Percentiles rank a stretch among this genome's conserved stretches.
Conservation (phyloP, 805 yeast genomes). For the Wickerhamomyces hampshirensis region DNA sequence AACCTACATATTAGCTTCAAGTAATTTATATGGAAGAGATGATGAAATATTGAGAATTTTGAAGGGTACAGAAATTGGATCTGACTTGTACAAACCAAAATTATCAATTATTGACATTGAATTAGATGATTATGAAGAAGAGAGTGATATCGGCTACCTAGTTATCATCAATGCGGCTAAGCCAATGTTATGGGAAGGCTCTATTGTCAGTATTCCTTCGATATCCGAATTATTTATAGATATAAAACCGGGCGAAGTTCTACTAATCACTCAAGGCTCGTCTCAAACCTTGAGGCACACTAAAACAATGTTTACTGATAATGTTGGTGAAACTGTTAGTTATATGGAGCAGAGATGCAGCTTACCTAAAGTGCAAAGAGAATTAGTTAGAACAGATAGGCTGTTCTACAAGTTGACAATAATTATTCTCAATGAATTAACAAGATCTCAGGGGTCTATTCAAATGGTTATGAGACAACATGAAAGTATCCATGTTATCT, state of each 20-base stretch:
- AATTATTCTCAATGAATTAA: constrained; percentile 56
- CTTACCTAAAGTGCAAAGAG: constrained; percentile 65
- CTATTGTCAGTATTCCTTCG: constrained; percentile 48
- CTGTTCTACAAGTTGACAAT: constrained; percentile 64
- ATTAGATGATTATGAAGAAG: constrained; percentile 24
- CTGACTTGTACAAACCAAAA: constrained; percentile 34
- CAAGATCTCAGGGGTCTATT: constrained; percentile 44
- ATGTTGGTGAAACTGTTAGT: constrained; percentile 50
- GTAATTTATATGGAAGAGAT: constrained; percentile 34
- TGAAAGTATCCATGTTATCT: constrained; percentile 70
- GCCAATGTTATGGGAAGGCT: constrained; percentile 90
- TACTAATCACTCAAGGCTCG: constrained; percentile 70
- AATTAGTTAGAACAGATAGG: constrained; percentile 60
- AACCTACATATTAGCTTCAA: constrained; percentile 72
- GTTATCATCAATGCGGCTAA: constrained; percentile 73
- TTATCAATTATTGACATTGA: constrained; percentile 16
- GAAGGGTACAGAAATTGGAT: constrained; percentile 47
- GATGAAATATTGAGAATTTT: constrained; percentile 40
- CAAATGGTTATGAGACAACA: constrained; percentile 62
- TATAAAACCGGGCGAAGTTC: constrained; percentile 61
- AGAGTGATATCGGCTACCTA: constrained; percentile 49
- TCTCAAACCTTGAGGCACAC: constrained; percentile 50
- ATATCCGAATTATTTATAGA: constrained; percentile 39
- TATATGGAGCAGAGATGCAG: constrained; percentile 67
- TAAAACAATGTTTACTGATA: constrained; percentile 50